Base-by-base conservation (phyloP, 2,329 filamentous ascomycete genomes). In the Penicillium sp. region DNA sequence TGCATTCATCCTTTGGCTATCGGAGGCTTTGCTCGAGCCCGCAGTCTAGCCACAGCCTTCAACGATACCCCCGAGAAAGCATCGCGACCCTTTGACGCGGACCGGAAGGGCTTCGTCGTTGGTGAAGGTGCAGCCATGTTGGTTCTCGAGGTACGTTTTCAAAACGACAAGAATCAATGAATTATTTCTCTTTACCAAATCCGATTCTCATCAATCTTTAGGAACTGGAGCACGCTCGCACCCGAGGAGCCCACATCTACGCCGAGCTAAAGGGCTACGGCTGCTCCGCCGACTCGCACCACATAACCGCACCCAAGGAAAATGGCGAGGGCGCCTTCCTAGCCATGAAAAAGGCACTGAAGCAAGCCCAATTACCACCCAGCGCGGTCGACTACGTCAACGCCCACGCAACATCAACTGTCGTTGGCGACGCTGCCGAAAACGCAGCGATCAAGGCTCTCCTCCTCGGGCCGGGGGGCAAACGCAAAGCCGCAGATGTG, bases 1-100 rank as follows among this genome's bases (percentile, higher is more conserved):
- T 99, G 95, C 74, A 94, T 99, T 56, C 94, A 99, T 72, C 95
- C 95, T 10, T 82, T 99, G 44, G 91, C 94, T 1, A 89, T 98
- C 66, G 91, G 93, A 6, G 95, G 94, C 6, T 99, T 99, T 70
- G 89, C 92, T 24, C 85, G 92, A 61, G 92, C 93, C 1, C 86
- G 94, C 59, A 97, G 93, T 54, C 80, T 99, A 37, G 89, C 92
- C 6, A 96, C 91, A 0, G 84, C 82, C 3, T 96, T 87, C 78
- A 97, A 97, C 70, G 79, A 90, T 60, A 75, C 82, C 10, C 92
- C 94, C 0, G 66, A 79, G 2, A 80, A 84, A 49, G 87, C 92
- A 51, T 96, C 92, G 33, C 84, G 95, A 10, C 95, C 95, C 0
- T 99, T 99, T 69, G 95, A 99, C 76, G 81, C 81, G 46, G 83